Conservation (phyloP, 169 alveolate genomes). For the Eimeria maxima region DNA sequence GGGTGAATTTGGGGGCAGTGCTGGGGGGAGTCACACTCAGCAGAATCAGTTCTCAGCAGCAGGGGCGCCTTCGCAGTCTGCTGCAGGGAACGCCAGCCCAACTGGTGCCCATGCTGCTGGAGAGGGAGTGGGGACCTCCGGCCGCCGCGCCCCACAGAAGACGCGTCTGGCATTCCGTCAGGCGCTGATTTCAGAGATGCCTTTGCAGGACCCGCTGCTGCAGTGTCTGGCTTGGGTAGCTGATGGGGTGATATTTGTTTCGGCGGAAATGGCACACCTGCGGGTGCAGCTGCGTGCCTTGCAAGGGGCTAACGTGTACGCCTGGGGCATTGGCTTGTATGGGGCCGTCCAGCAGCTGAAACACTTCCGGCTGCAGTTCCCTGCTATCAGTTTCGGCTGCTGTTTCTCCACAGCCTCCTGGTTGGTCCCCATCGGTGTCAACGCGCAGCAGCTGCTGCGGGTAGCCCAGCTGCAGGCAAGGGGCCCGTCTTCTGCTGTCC, state of each 20-base stretch:
- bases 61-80: slow-evolving; percentile 3
- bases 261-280: slow-evolving; percentile 36
- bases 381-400: slow-evolving; percentile 76
- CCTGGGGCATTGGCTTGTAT: slow-evolving; percentile 41
- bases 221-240: slow-evolving; percentile 48
- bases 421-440: slow-evolving; percentile 42
- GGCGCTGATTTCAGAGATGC: slow-evolving; percentile 17
- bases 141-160: slow-evolving; percentile 23
- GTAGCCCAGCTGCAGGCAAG: slow-evolving; percentile 49
- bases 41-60: slow-evolving; percentile 55
- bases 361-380: slow-evolving; percentile 63
- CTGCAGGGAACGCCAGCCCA: slow-evolving; percentile 31
- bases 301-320: slow-evolving; percentile 24
- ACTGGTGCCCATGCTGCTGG: not conserved
- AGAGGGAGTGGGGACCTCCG: not conserved
- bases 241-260: slow-evolving; percentile 32
- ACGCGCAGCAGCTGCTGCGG: slow-evolving; percentile 60
- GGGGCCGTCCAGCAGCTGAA: slow-evolving; percentile 56
- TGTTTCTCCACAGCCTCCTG: slow-evolving; percentile 78
- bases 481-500: not conserved
- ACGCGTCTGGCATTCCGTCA: slow-evolving; percentile 6
- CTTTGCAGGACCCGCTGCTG: slow-evolving; percentile 56
- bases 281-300: slow-evolving; percentile 42
- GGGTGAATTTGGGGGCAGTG: not conserved
- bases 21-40: not conserved